Conservation (phyloP, 2,329 filamentous ascomycete genomes). For the Pseudopyricularia javanii region DNA sequence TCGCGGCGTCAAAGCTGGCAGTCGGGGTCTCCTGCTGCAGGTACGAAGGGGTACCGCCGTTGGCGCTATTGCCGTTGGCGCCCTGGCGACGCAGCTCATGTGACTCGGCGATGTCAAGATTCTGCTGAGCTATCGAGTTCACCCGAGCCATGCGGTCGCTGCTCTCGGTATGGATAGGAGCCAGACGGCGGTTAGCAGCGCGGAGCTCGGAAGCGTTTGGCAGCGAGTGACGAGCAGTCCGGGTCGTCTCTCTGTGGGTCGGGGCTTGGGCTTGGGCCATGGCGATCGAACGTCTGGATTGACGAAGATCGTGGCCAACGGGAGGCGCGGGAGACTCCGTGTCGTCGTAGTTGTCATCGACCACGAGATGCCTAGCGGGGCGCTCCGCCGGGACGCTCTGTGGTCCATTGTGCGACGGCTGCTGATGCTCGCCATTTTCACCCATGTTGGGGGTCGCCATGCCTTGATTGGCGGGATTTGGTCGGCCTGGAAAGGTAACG, state of each 20-base stretch:
- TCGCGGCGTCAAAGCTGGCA: constrained; percentile 31
- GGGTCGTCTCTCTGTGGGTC: constrained; percentile 14
- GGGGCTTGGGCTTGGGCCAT: constrained; percentile 13
- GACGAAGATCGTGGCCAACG: constrained; percentile 27
- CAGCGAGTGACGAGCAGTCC: constrained; percentile 18
- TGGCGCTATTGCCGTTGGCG: constrained; percentile 13
- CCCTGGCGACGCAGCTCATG: constrained; percentile 30
- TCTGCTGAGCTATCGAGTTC: constrained; percentile 34
- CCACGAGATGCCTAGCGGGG: constrained; percentile 5
- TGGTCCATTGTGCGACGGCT: background rate
- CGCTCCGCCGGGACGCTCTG: constrained; percentile 1
- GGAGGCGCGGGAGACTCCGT: background rate
- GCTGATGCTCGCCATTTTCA: constrained; percentile 9
- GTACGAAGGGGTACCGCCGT: constrained; percentile 7
- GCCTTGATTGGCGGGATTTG: background rate
- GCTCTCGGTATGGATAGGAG: constrained; percentile 1
- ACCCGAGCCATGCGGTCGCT: constrained; percentile 30
- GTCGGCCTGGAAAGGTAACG: background rate
- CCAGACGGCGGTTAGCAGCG: constrained; percentile 10
- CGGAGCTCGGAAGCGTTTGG: constrained; percentile 21
- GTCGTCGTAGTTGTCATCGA: constrained; percentile 6
- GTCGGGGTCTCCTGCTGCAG: constrained; percentile 10
- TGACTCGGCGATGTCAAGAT: constrained; percentile 38
- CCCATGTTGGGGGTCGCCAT: constrained; percentile 2
- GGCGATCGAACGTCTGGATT: constrained; percentile 21